Evolutionary conservation across 2,329 filamentous ascomycete genomes (phyloP).

Genomic region (Ophiocordyceps polyrhachis-furcata): DNA sequence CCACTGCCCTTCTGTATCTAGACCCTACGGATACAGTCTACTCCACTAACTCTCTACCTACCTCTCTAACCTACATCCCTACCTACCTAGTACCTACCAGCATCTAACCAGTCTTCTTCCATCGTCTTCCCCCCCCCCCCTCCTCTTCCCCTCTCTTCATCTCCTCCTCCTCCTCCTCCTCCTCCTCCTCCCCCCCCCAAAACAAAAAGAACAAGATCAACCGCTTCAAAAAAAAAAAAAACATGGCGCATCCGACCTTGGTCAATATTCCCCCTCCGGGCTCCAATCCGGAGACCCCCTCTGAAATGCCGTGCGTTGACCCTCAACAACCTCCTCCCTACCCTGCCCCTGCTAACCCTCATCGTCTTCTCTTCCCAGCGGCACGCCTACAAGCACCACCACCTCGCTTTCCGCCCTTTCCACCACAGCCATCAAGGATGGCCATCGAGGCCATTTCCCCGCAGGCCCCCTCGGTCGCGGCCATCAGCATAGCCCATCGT

Average conservation of each 20-base stretch:
- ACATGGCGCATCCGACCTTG: slow-evolving; percentile 38
- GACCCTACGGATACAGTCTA: too few species aligned
- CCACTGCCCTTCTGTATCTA: too few species aligned
- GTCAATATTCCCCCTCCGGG: slow-evolving; percentile 72
- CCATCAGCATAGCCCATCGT: slow-evolving; percentile 38
- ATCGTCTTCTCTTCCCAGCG: slow-evolving; percentile 18
- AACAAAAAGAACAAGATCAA: neutral
- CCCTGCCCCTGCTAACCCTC: neutral
- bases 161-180: neutral
- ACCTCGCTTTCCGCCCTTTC: slow-evolving; percentile 84
- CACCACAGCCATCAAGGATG: slow-evolving; percentile 91
- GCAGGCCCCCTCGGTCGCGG: slow-evolving; percentile 31
- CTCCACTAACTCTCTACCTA: too few species aligned
- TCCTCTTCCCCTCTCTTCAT: neutral
- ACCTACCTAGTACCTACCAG: too few species aligned
- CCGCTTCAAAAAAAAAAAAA: neutral
- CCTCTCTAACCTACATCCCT: neutral
- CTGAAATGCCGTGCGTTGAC: slow-evolving; percentile 66
- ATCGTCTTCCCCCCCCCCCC: neutral
- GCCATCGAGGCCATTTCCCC: slow-evolving; percentile 65
- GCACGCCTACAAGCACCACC: slow-evolving; percentile 81
- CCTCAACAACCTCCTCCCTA: too few species aligned
- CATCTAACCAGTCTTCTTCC: neutral
- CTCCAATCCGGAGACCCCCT: slow-evolving; percentile 70
- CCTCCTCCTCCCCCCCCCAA: too few species aligned